A percentile compares a stretch with the other conserved stretches of the same genome.
Conservation (phyloP, 345 rosid genomes). For the Orychophragmus violaceus region DNA sequence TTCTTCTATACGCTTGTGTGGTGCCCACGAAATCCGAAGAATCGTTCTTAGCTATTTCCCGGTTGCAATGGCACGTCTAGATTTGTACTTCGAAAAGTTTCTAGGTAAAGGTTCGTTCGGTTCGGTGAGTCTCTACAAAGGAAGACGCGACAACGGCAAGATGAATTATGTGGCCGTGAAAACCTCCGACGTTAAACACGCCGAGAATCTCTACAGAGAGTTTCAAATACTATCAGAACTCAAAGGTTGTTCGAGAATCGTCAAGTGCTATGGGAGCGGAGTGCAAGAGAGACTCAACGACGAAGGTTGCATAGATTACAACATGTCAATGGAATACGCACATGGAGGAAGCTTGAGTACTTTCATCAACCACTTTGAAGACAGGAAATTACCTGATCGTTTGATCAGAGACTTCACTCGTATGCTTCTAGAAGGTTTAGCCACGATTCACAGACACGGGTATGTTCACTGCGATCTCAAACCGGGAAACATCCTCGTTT, state of each 20-base stretch:
- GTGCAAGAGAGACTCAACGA: neutral
- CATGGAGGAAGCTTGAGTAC: slow-evolving; percentile 35
- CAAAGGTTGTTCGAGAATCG: slow-evolving; percentile 21
- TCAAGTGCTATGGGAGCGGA: slow-evolving; percentile 32
- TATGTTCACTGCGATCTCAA: slow-evolving; percentile 28
- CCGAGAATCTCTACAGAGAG: slow-evolving; percentile 34
- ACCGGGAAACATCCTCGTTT: slow-evolving; percentile 13
- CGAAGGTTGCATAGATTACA: slow-evolving; percentile 27
- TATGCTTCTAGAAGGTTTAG: slow-evolving; percentile 35
- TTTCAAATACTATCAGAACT: slow-evolving; percentile 28
- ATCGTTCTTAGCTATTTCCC: neutral
- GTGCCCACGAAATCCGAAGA: too few species aligned
- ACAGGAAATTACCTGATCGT: slow-evolving; percentile 26
- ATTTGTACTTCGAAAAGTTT: neutral
- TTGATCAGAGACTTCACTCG: slow-evolving; percentile 29
- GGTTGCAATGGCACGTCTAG: neutral
- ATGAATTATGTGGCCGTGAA: slow-evolving; percentile 22
- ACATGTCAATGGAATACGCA: slow-evolving; percentile 38
- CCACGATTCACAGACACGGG: slow-evolving; percentile 26
- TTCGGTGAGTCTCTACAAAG: neutral
- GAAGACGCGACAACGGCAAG: neutral
- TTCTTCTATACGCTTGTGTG: too few species aligned
- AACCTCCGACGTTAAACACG: slow-evolving; percentile 8
- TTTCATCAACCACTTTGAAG: neutral
- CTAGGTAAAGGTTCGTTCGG: neutral